Conservation (phyloP, 2,329 filamentous ascomycete species). For the Juglanconis oblonga region DNA sequence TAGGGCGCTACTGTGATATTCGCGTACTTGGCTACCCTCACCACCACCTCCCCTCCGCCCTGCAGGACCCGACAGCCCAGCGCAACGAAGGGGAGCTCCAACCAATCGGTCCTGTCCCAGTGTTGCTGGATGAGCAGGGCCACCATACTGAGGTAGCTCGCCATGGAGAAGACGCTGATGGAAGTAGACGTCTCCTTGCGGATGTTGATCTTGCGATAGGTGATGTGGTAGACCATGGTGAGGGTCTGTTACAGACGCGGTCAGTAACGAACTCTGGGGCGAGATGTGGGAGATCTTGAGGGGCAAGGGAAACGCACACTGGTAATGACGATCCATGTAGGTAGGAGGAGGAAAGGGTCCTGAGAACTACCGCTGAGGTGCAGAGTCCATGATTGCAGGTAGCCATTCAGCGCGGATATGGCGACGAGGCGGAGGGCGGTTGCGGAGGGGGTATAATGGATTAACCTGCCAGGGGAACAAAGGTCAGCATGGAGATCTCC, state of each 20-base stretch:
- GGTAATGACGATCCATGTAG: constrained; percentile 75
- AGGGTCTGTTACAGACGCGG: constrained; percentile 50
- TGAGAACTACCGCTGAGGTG: constrained; percentile 67
- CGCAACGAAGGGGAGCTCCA: constrained; percentile 55
- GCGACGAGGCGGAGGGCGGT: constrained; percentile 77
- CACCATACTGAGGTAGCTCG: constrained; percentile 74
- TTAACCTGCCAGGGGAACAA: constrained; percentile 53
- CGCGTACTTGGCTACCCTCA: constrained; percentile 28
- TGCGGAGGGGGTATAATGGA: constrained; percentile 79
- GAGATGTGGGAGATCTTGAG: not conserved
- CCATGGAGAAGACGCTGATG: constrained; percentile 73
- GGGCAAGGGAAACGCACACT: constrained; percentile 48
- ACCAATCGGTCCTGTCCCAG: constrained; percentile 57
- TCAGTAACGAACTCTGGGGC: not conserved
- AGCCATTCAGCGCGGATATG: constrained; percentile 71
- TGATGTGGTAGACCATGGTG: constrained; percentile 72
- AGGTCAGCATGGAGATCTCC: constrained; percentile 7
- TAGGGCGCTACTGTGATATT: constrained; percentile 26
- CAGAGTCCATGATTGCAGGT: constrained; percentile 70
- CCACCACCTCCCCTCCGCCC: constrained; percentile 22
- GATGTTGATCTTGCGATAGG: constrained; percentile 75
- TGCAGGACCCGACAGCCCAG: constrained; percentile 41
- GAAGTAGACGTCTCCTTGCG: constrained; percentile 75
- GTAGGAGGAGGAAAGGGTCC: constrained; percentile 68
- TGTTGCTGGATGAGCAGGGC: constrained; percentile 66